Evolutionary conservation across 257 asterid genomes (phyloP), one percentile per base, ranked within the genome.

Genomic region (Haberlea rhodopensis): DNA sequence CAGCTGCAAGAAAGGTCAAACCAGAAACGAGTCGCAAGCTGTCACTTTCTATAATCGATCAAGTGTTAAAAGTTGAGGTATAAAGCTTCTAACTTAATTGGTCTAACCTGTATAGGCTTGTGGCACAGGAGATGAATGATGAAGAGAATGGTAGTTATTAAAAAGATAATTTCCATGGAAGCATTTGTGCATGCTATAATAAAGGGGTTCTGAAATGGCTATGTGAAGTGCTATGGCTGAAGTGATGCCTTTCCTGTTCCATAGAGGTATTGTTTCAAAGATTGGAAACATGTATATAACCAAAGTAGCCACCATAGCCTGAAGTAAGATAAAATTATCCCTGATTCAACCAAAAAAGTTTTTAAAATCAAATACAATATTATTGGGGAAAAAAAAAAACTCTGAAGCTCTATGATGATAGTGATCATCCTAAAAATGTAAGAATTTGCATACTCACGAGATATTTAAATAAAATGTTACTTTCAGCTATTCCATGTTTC

Each of bases 281-380:
- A 53, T 51, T 21, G 87, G 86, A 46, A 76, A 83, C 43, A 60
- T 58, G 76, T 73, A 72, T 49, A 75, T 29, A 57, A 79, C 73
- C 54, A 89, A 27, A 29, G 79, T 82, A 60, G 82, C 86, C 32
- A 80, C 76, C 6, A 81, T 43, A 3, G 90, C 95, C 78, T 91
- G 95, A 60, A 91, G 90, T 24, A 88, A 56, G 20, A 91, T 68
- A 63, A 91, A 88, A 63, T 88, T 91, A 54, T 91, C 98, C 96
- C 98, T 91, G 56, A 48, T 58, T 43, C 31, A 46, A 53, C 63
- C 71, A 24, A 46, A 4, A 25, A 32, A 54, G 16, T 25, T 8
- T 28, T 1, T 19, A 11, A 40, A 10, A 52, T 51, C 8, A 34
- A 11, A 57, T 7, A 0, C 20, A 4, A 24, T 25, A 19, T 2